Conservation (phyloP, 2,329 filamentous ascomycete species). For the Claviceps paspali region DNA sequence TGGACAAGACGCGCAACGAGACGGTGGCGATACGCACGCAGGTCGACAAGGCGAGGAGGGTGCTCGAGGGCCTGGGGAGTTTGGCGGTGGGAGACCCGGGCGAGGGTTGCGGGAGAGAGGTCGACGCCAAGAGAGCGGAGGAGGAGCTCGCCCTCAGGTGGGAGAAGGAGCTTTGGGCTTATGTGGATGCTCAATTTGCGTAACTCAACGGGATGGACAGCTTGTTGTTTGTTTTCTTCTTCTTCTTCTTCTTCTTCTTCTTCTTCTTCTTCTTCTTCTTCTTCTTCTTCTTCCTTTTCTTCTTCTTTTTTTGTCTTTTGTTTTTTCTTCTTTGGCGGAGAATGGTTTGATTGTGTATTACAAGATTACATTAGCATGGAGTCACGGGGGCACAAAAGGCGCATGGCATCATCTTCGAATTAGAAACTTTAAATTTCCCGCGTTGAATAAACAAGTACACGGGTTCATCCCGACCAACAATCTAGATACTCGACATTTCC, state of each 20-base stretch:
- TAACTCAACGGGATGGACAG: no score
- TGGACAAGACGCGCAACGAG: constrained; percentile 58
- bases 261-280: neutral
- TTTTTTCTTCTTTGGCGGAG: no score
- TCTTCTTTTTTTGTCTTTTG: no score
- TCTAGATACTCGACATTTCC: no score
- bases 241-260: neutral
- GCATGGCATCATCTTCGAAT: no score
- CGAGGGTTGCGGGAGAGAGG: constrained; percentile 4
- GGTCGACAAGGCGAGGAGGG: constrained; percentile 55
- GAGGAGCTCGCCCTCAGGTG: constrained; percentile 9
- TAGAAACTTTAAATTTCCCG: no score
- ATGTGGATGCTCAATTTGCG: constrained; percentile 25
- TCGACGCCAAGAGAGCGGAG: constrained; percentile 7
- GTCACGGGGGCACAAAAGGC: no score
- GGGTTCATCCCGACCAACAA: no score
- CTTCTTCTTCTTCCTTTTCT: no score
- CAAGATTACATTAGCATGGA: no score
- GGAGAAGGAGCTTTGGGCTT: constrained; percentile 26
- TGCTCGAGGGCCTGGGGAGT: constrained; percentile 54
- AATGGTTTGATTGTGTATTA: no score
- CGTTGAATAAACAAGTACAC: no score
- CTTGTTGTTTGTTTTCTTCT: neutral
- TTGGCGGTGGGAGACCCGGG: constrained; percentile 18
- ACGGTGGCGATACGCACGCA: constrained; percentile 52